Evolutionary conservation across 1,284 basidiomycete genomes (phyloP).

Genomic region (Gymnopus androsaceus): DNA sequence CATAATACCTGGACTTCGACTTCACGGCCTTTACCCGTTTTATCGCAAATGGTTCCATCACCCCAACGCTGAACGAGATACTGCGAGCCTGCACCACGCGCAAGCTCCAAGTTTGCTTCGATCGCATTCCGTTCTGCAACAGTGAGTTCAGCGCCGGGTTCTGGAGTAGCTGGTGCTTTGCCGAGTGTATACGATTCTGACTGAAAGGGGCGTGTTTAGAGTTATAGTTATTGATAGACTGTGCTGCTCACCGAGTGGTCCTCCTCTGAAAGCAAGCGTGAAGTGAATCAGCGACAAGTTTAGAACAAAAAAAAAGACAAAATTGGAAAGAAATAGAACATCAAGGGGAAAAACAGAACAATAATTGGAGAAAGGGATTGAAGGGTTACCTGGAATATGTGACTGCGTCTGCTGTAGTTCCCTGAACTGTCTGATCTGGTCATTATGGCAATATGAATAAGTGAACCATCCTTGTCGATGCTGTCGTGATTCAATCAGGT

Average conservation of each 20-base stretch:
- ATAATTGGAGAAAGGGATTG: conserved; percentile 24
- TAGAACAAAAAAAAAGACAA: not conserved
- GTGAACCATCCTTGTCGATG: conserved; percentile 93
- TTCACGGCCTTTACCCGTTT: conserved; percentile 80
- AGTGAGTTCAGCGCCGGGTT: conserved; percentile 65
- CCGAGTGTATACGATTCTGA: conserved; percentile 83
- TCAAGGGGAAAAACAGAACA: conserved; percentile 22
- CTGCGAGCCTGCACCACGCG: conserved; percentile 74
- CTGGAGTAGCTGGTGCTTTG: conserved; percentile 60
- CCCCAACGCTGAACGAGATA: conserved; percentile 92
- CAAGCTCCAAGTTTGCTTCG: conserved; percentile 71
- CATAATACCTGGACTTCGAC: conserved; percentile 84
- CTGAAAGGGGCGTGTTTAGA: conserved; percentile 38
- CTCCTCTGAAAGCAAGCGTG: conserved; percentile 51
- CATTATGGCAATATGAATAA: conserved; percentile 92
- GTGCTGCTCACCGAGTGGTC: conserved; percentile 65
- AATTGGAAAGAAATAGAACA: conserved; percentile 3
- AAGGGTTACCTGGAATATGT: conserved; percentile 60
- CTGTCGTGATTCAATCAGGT: conserved; percentile 40
- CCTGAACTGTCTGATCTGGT: conserved; percentile 87
- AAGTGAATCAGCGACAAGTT: not conserved
- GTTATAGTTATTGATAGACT: not conserved
- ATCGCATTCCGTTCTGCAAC: conserved; percentile 65
- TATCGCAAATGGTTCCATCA: conserved; percentile 90
- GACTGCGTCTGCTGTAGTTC: conserved; percentile 60